Percentiles rank a stretch among this genome's conserved stretches.
Evolutionary conservation across 164 flowering plant genomes (phyloP).

Genomic region (Vitis amurensis): DNA sequence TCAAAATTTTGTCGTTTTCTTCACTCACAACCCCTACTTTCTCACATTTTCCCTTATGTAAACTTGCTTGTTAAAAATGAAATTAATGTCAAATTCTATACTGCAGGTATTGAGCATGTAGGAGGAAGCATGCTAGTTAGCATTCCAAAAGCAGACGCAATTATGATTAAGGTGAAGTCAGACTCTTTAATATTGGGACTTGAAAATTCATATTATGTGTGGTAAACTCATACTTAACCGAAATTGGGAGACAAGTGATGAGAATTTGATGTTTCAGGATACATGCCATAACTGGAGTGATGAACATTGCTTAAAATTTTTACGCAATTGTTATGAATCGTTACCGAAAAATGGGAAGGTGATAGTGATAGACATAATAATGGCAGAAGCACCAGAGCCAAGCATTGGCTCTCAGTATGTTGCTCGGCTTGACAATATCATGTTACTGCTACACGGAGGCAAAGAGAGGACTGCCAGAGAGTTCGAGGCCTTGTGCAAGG

Average conservation of each 20-base stretch:
- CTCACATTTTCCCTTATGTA: no score
- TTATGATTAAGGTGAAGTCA: constrained; percentile 8
- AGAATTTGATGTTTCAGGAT: not conserved
- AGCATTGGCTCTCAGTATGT: not conserved
- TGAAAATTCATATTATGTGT: no score
- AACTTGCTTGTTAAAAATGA: no score
- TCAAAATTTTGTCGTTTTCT: no score
- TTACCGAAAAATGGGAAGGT: constrained; percentile 3
- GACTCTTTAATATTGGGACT: no score
- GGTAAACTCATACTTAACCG: no score
- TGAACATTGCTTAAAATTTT: not conserved
- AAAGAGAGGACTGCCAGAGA: constrained; percentile 4
- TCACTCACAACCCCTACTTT: no score
- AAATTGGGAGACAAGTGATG: no score
- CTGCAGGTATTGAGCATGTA: constrained; percentile 16
- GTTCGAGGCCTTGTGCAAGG: constrained; percentile 5
- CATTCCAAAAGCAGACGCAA: constrained; percentile 11
- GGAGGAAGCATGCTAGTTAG: constrained; percentile 9
- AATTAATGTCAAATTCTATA: no score
- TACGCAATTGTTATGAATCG: not conserved
- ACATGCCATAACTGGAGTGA: not conserved
- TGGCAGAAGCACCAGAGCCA: not conserved
- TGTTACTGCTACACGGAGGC: constrained; percentile 1
- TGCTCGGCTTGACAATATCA: not conserved
- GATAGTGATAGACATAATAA: not conserved